Conservation (phyloP, 2,329 filamentous ascomycete species). For the Aureobasidium lini region DNA sequence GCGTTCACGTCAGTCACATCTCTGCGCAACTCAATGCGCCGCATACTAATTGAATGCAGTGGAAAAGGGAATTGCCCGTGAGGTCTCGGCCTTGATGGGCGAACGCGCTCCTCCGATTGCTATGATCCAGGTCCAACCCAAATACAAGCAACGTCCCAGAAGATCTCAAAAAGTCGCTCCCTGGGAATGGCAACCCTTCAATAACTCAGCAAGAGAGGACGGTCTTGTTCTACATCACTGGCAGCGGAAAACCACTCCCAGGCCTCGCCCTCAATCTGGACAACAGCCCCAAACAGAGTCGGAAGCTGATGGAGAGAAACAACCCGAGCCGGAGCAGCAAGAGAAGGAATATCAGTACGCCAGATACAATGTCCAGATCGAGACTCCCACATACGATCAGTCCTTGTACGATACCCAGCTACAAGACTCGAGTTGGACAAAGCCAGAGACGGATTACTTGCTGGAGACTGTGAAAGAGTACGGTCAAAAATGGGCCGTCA, state of each 20-base stretch:
- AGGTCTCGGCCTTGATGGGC: constrained; percentile 44
- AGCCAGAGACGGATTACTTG: constrained; percentile 89
- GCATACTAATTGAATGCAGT: constrained; percentile 14
- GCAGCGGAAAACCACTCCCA: constrained; percentile 52
- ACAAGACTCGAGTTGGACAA: constrained; percentile 72
- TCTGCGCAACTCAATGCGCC: neutral
- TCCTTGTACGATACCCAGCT: constrained; percentile 76
- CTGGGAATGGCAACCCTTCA: constrained; percentile 57
- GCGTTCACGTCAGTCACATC: constrained; percentile 40
- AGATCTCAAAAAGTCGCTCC: constrained; percentile 35
- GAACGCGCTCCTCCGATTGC: constrained; percentile 44
- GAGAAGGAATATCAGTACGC: constrained; percentile 57
- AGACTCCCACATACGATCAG: constrained; percentile 74
- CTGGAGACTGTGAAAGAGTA: constrained; percentile 67
- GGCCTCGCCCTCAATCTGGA: constrained; percentile 18
- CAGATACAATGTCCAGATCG: constrained; percentile 79
- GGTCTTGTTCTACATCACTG: constrained; percentile 70
- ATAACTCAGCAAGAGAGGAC: constrained; percentile 69
- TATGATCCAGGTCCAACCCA: constrained; percentile 42
- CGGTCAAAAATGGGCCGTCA: constrained; percentile 82
- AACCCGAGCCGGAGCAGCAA: constrained; percentile 30
- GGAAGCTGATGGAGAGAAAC: constrained; percentile 20
- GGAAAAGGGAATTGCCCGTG: constrained; percentile 40
- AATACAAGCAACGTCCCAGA: constrained; percentile 45
- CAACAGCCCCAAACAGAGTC: constrained; percentile 21